Evolutionary conservation across 192 early-diverging fungal species (phyloP), one percentile per base, ranked within the genome.

Genomic region (Rhizoclosmatium sp.): DNA sequence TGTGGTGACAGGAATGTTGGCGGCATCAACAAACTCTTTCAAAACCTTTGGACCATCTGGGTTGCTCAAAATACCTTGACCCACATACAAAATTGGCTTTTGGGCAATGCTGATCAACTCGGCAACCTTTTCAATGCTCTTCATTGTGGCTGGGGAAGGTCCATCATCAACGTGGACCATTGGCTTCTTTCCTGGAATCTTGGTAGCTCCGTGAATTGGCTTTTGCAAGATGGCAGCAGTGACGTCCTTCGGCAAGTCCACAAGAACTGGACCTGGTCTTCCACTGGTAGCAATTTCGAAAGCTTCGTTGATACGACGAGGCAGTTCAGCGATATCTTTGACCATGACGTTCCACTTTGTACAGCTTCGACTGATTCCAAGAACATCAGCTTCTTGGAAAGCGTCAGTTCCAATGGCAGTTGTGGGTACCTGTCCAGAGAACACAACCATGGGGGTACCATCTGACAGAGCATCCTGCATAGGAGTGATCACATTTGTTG

Each of bases 281-380:
- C 98, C 98, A 4, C 90, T 92, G 0, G 94, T 97, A 31, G 96
- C 98, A 76, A 99, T 98, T 78, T 96, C 92, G 78, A 99, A 99
- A 9, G 98, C 96, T 86, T 99, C 98, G 82, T 96, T 97, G 87
- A 99, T 97, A 81, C 98, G 93, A 40, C 96, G 89, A 56, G 98
- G 98, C 49, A 99, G 88, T 85, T 99, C 98, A 71, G 93, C 88
- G 80, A 99, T 90, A 81, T 97, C 95, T 80, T 95, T 95, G 83
- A 99, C 95, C 96, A 97, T 95, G 48, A 98, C 96, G 82, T 99
- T 99, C 98, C 98, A 99, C 83, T 98, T 99, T 83, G 98, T 97
- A 88, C 98, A 99, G 19, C 93, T 86, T 44, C 98, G 91, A 76
- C 94, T 94, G 81, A 99, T 99, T 62, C 96, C 96, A 41, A 99